Percentiles rank a stretch among this genome's conserved stretches.
Evolutionary conservation across 2,329 filamentous ascomycete genomes (phyloP).

Genomic region (Atkinsonella texensis): DNA sequence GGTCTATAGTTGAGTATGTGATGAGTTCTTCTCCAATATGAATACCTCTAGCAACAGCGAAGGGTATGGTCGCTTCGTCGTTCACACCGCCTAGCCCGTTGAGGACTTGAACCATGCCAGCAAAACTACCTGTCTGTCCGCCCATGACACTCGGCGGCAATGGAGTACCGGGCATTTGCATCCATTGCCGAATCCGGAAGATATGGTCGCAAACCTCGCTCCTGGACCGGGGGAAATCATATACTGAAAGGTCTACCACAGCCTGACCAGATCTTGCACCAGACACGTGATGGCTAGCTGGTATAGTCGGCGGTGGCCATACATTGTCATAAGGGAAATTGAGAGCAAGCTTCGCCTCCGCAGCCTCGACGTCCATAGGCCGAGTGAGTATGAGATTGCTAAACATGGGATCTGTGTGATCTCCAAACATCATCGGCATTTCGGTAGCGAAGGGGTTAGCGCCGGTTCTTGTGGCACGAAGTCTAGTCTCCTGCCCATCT

Average conservation of each 20-base stretch:
- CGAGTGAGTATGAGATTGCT: constrained; percentile 58
- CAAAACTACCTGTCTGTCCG: constrained; percentile 12
- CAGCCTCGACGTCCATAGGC: constrained; percentile 26
- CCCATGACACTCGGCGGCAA: constrained; percentile 18
- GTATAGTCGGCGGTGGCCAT: constrained; percentile 68
- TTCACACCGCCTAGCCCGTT: neutral
- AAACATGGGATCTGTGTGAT: constrained; percentile 38
- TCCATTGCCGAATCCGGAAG: constrained; percentile 68
- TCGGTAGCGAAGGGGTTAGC: constrained; percentile 34
- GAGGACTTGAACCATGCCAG: constrained; percentile 11
- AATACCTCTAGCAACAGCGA: constrained; percentile 22
- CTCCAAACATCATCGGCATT: constrained; percentile 39
- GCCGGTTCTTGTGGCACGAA: constrained; percentile 11
- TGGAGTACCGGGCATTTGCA: constrained; percentile 43
- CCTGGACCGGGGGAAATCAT: constrained; percentile 32
- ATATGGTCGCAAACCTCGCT: constrained; percentile 53
- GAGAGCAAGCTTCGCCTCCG: constrained; percentile 17
- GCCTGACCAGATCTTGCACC: constrained; percentile 18
- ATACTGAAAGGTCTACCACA: constrained; percentile 14
- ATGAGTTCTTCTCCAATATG: constrained; percentile 43
- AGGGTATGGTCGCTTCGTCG: constrained; percentile 2
- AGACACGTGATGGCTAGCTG: constrained; percentile 42
- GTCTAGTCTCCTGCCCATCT: constrained; percentile 12
- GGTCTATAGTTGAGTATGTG: constrained; percentile 61
- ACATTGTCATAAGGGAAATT: constrained; percentile 39